Evolutionary conservation across 768 basidiomycete genomes (phyloP), one percentile per base, ranked within the genome.

Genomic region (Russula brevipes): DNA sequence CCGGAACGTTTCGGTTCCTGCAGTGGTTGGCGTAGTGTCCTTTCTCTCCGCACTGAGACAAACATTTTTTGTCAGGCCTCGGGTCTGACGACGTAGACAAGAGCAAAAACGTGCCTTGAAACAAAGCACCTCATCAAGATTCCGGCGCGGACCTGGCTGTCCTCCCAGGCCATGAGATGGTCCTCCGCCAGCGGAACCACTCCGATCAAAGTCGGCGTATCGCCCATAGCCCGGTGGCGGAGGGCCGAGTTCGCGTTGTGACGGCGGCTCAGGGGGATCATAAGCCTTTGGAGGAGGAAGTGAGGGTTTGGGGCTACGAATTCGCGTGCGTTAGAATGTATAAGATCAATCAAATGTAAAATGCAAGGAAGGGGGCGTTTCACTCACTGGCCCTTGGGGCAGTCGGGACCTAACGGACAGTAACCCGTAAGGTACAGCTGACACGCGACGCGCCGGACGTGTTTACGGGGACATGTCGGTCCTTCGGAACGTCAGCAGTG

Each of bases 1-100:
- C 94, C 33, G 94, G 94, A 30, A 93, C 88, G 72, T 94, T 94
- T 60, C 89, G 79, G 73, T 94, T 94, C 46, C 88, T 84, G 74
- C 95, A 97, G 69, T 91, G 86, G 72, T 97, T 96, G 19, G 95
- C 95, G 71, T 96, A 96, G 72, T 98, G 96, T 1, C 96, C 96
- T 68, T 89, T 88, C 73, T 92, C 87, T 42, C 91, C 91, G 70
- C 94, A 97, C 87, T 93, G 65, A 5, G 67, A 60, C 54, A 58
- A 60, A 68, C 39, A 56, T 2, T 4, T 4, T 41, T 60, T 46
- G 54, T 57, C 14, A 57, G 60, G 35, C 59, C 38, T 42, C 8
- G 14, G 41, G 51, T 67, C 49, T 39, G 59, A 60, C 5, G 5
- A 56, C 57, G 49, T 7, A 6, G 54, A 53, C 61, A 49, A n/a